phyloP scores from a whole-genome alignment of 768 basidiomycete genomes.

The Fibroporia radiculosa region DNA sequence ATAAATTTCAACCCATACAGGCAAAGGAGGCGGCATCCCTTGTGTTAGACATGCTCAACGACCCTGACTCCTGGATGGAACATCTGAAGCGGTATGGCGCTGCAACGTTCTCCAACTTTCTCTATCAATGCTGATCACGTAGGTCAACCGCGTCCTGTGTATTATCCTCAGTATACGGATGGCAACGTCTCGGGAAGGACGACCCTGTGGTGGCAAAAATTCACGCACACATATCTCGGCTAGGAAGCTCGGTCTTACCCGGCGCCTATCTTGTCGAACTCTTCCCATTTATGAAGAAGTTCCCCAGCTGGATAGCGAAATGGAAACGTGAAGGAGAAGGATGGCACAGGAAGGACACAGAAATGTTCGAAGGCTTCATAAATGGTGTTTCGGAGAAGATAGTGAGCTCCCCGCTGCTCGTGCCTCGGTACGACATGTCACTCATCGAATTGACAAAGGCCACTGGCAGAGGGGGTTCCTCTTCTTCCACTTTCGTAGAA shows the following conservation, averaged over 20 bases:
- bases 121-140: neutral
- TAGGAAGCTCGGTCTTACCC: slow-evolving; percentile 18
- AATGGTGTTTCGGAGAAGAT: slow-evolving; percentile 8
- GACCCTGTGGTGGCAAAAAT: neutral
- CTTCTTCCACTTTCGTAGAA: too few species aligned
- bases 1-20: slow-evolving; percentile 41
- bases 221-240: neutral
- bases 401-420: slow-evolving; percentile 9
- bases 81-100: neutral
- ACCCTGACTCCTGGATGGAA: neutral
- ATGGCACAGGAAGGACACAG: slow-evolving; percentile 25
- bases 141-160: neutral
- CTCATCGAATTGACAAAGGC: too few species aligned
- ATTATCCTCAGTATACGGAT: neutral
- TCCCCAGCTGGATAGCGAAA: slow-evolving; percentile 29
- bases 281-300: slow-evolving; percentile 21
- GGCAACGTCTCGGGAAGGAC: neutral
- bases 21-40: neutral
- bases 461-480: too few species aligned
- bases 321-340: slow-evolving; percentile 18
- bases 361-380: slow-evolving; percentile 12
- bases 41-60: neutral
- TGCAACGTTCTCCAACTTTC: neutral
- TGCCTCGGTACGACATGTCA: too few species aligned
- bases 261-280: slow-evolving; percentile 16